Base-by-base conservation (phyloP, 179 eudicot species). In the Beta macrorhiza region DNA sequence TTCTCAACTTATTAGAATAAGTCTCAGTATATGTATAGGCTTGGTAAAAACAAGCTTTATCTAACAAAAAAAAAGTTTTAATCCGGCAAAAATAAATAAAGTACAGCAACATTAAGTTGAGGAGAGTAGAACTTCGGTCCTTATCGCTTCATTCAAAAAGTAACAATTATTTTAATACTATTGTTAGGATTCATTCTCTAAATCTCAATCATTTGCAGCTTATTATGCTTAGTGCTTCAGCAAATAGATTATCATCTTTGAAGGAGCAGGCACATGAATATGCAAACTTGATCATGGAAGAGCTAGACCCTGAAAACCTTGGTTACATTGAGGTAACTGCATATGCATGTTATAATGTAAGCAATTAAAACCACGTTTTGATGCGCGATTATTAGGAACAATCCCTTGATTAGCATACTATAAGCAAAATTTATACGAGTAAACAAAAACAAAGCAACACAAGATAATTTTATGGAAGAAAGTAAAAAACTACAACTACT, bases 271-370 rank as follows among this genome's bases (percentile, higher is more conserved):
- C 94, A 6, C 89, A 86, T 71, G 94, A 91, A 82, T 91, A 91
- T 67, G 92, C 94, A 53, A 86, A 88, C 75, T 80, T 91, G 78
- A 91, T 91, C 70, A 91, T 91, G 94, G 94, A 91, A 82, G 94
- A 91, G 77, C 73, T 91, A 45, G 94, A 91, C 83, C 92, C 91
- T 69, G 92, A 91, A 53, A 81, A 78, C 76, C 87, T 89, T 78
- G 92, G 94, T 73, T 90, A 91, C 82, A 91, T 91, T 84, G 94
- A 91, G 94, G 94, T 91, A 91, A 78, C 51, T 71, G 16, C 53
- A 56, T 44, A 14, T 1, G 11, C 59, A 44, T 71, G 10, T 65
- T 42, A 6, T 14, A 47, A 62, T 14, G 12, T 7, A 22, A 32
- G 71, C 15, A 4, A n/a, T 51, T 45, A 17, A 37, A 13, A 44